These are phyloP conservation scores for Wickerhamomyces strasburgensis DNA, from an alignment of 805 yeast genomes.

Conservation along the genomic window DNA sequence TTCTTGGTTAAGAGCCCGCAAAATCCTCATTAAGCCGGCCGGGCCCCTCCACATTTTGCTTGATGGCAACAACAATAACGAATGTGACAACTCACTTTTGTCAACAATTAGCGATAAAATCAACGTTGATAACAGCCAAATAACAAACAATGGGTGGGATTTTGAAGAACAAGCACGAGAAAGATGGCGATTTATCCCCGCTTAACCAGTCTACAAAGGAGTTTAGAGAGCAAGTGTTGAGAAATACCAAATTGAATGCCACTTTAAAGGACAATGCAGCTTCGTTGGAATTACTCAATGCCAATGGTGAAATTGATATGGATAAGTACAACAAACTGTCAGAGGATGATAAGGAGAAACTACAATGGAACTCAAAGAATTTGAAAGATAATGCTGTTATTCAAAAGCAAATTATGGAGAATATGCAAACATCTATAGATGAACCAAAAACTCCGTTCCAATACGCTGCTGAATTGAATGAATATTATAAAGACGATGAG, in stretches of 20 bases:
- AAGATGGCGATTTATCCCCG: constrained; percentile 25
- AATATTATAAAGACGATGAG: constrained; percentile 72
- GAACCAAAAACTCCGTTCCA: constrained; percentile 96
- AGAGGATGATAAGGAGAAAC: constrained; percentile 31
- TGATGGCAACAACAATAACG: too few species aligned
- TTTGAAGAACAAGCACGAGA: constrained; percentile 40
- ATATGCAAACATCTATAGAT: constrained; percentile 58
- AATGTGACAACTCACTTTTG: background rate
- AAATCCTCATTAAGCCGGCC: background rate
- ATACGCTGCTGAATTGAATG: constrained; percentile 74
- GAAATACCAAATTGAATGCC: constrained; percentile 75
- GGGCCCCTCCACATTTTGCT: background rate
- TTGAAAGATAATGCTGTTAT: constrained; percentile 54
- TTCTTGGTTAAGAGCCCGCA: background rate
- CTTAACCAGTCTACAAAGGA: constrained; percentile 34
- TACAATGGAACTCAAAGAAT: constrained; percentile 85
- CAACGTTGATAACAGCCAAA: background rate
- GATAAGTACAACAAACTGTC: constrained; percentile 7
- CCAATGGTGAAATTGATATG: constrained; percentile 13
- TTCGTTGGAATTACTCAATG: constrained; percentile 25
- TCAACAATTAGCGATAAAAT: too few species aligned
- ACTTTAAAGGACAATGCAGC: constrained; percentile 32
- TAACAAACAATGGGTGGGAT: constrained; percentile 38
- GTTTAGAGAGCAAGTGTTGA: constrained; percentile 66
- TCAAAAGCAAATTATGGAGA: constrained; percentile 54